Evolutionary conservation across 176 grass and related monocot species (phyloP), one percentile per base, ranked within the genome.

Genomic region (Oryza nivara): DNA sequence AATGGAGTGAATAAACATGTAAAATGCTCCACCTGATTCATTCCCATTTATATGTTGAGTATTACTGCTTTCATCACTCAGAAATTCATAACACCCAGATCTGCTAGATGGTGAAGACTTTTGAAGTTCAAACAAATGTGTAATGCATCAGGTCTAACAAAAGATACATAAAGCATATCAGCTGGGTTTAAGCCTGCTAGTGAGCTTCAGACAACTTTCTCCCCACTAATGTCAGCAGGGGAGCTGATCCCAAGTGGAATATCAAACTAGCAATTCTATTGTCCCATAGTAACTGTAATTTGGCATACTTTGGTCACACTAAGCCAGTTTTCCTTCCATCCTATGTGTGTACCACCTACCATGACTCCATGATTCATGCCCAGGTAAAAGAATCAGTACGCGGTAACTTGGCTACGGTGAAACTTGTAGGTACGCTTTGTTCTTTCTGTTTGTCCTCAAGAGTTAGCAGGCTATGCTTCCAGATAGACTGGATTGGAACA

Each of bases 191-290:
- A 23, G n/a, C 16, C 48, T 6, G 32, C 56, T 56, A 35, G 32
- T 54, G 45, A 83, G 76, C 46, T 73, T 79, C 38, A 34, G 7
- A 1, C 20, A 78, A 26, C 16, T 65, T 83, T 88, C 73, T 71
- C 65, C 16, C 6, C 5, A 51, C n/a, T 63, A 77, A 77, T 7
- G 30, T 72, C 11, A 35, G 44, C 43, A 76, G 60, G 23, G 58
- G 20, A 30, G 58, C 0, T 49, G 58, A 36, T 28, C 19, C 26
- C 65, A 73, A 44, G 75, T 22, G 52, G 51, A 60, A 56, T 40
- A 71, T 2, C 10, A 19, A 76, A 60, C 67, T 40, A 77, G 5
- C 6, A 38, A 76, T 82, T 66, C 15, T 23, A 72, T 78, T 38
- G 66, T 49, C 66, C 44, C 46, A 83, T 46, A 45, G 43, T 70